A percentile compares a stretch with the other conserved stretches of the same genome.
Conservation (phyloP, 2,329 filamentous ascomycete species). For the Mycosphaerelloides madeirae region DNA sequence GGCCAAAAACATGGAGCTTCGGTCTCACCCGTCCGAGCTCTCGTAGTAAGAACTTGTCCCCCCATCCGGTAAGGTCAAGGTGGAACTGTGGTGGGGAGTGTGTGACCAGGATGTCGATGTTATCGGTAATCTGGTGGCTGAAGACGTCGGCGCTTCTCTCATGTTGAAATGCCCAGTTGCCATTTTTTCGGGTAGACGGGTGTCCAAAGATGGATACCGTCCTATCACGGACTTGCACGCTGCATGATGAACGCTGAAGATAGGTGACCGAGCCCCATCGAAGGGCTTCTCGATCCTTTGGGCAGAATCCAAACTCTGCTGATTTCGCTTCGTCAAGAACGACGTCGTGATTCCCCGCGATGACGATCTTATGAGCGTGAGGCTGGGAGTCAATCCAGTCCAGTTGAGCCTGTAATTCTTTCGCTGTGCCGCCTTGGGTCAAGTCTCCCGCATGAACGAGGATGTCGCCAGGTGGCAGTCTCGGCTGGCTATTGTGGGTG, state of each 20-base stretch:
- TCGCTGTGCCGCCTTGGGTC: constrained; percentile 64
- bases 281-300: constrained; percentile 58
- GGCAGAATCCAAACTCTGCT: constrained; percentile 34
- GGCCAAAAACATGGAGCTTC: constrained; percentile 75
- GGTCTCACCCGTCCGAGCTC: constrained; percentile 76
- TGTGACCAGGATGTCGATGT: constrained; percentile 74
- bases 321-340: constrained; percentile 70
- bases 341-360: constrained; percentile 85
- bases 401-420: constrained; percentile 74
- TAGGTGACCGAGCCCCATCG: constrained; percentile 69
- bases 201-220: constrained; percentile 71
- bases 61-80: constrained; percentile 59
- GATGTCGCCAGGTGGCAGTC: constrained; percentile 71
- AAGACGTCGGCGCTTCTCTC: constrained; percentile 61
- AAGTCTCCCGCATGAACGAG: constrained; percentile 89
- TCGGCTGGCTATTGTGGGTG: constrained; percentile 63
- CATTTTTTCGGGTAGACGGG: constrained; percentile 63
- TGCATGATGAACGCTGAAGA: constrained; percentile 59
- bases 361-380: constrained; percentile 73
- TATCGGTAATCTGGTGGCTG: constrained; percentile 63
- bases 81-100: constrained; percentile 75
- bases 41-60: constrained; percentile 61
- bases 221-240: constrained; percentile 57
- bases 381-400: constrained; percentile 74
- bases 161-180: constrained; percentile 75